A percentile compares a stretch with the other conserved stretches of the same genome.
phyloP scores from a whole-genome alignment of 75 land plant genomes.

The Pseudotsuga menziesii region DNA sequence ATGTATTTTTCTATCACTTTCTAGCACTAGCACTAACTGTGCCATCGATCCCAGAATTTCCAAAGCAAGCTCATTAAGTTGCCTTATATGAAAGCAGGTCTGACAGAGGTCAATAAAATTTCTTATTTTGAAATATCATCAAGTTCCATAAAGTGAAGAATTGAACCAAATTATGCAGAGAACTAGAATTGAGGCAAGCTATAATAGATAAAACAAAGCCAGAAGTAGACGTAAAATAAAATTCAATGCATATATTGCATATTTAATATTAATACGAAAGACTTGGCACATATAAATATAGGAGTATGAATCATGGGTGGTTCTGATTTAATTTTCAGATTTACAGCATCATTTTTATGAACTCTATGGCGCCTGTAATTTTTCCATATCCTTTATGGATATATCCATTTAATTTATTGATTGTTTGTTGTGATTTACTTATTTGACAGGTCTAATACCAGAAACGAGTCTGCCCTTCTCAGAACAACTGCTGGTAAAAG shows the following conservation, averaged over 20 bases:
- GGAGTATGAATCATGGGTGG: neutral
- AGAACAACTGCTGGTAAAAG: neutral
- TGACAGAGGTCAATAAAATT: no score
- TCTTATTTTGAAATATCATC: neutral
- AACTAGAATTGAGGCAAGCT: neutral
- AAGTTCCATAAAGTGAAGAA: neutral
- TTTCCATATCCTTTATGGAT: neutral
- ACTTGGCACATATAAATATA: neutral
- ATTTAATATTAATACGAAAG: neutral
- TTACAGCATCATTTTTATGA: neutral
- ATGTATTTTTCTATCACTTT: no score
- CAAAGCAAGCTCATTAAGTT: neutral
- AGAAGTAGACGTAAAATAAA: neutral
- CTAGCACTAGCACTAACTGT: neutral
- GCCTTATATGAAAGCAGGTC: neutral
- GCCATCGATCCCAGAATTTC: neutral
- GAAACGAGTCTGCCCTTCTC: neutral
- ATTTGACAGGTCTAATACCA: constrained; percentile 6
- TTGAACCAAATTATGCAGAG: neutral
- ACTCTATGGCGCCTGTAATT: neutral
- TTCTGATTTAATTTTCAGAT: neutral
- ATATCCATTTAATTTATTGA: neutral
- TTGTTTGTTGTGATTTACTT: neutral
- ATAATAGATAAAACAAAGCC: neutral
- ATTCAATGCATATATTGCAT: no score